Percentiles rank a stretch among this genome's conserved stretches.
These are phyloP conservation scores for Gymnopus androsaceus DNA, from an alignment of 1,284 basidiomycete genomes.

Conservation along the genomic window DNA sequence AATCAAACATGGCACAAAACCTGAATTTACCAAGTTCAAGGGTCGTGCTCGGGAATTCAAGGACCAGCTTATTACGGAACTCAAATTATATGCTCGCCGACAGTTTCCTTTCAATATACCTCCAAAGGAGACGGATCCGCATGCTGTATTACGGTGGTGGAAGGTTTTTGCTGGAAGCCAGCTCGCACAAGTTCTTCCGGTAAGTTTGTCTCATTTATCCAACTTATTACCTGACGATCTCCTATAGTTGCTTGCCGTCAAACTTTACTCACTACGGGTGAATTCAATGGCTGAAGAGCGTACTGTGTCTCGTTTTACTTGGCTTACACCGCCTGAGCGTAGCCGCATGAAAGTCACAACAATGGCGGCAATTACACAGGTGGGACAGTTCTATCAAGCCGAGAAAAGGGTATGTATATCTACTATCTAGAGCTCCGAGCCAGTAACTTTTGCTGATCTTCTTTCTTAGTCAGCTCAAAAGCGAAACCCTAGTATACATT, in stretches of 20 bases:
- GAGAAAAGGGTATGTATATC: not conserved
- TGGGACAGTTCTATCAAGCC: conserved; percentile 11
- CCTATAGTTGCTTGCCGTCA: conserved; percentile 23
- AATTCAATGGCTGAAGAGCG: conserved; percentile 37
- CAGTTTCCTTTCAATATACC: conserved; percentile 26
- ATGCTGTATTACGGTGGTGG: conserved; percentile 11
- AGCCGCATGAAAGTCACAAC: conserved; percentile 7
- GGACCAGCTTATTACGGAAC: conserved; percentile 16
- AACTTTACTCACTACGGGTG: conserved; percentile 29
- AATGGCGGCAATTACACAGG: not conserved
- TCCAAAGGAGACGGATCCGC: conserved; percentile 6
- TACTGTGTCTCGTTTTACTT: conserved; percentile 34
- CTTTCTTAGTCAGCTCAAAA: not conserved
- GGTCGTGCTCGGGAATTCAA: conserved; percentile 21
- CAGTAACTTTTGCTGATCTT: not conserved
- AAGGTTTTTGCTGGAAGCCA: not conserved
- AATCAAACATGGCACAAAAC: conserved; percentile 20
- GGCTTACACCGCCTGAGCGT: conserved; percentile 27
- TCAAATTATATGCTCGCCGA: conserved; percentile 23
- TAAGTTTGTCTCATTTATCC: conserved; percentile 13
- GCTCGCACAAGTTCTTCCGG: conserved; percentile 20
- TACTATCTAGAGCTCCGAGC: no score
- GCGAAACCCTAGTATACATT: not conserved
- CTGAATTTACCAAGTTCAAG: conserved; percentile 21
- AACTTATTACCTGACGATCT: not conserved